Base-by-base conservation (phyloP, 805 yeast genomes). In the Metschnikowia borealis region DNA sequence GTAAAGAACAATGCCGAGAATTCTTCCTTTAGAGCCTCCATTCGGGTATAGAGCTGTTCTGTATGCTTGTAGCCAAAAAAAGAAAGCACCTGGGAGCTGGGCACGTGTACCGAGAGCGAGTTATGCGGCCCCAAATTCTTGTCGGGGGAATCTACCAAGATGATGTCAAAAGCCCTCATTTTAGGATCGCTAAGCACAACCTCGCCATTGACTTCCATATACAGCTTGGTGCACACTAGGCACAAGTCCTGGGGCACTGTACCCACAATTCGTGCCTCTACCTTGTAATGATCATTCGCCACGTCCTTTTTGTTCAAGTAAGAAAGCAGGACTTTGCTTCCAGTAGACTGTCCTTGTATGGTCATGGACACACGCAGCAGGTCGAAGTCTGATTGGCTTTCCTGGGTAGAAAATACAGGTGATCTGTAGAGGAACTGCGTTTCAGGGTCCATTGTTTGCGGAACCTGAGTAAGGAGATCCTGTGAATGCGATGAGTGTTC, bases 221-320 rank as follows among this genome's bases (percentile, higher is more conserved):
- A 70, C 33, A 56, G 46, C 46, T 71, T 71, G 17, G 65, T 57
- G 52, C 72, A 69, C 1, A 66, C 43, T 17, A 60, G 61, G 18
- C 55, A 44, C 51, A 64, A 58, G 47, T 68, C 65, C 1, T 43
- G 47, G 0, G 75, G 75, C 4, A 60, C 52, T 10, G 56, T 44
- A 2, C 64, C 70, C 2, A 58, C 62, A 2, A 69, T 38, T 21
- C 46, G 50, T 2, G 63, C 69, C 5, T 48, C 40, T 3, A 59
- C 58, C 11, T 44, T 48, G 53, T 59, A 67, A 1, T 61, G 18
- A 13, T 48, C 42, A 21, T 47, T 42, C 35, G 39, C 52, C 2
- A 21, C 44, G 2, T 7, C 14, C 26, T 6, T 36, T 7, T 15
- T 15, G 23, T 38, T 45, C 26, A 53, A 41, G 15, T 38, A 34